phyloP scores from a whole-genome alignment of 805 yeast genomes.

The Candida incommunis region DNA sequence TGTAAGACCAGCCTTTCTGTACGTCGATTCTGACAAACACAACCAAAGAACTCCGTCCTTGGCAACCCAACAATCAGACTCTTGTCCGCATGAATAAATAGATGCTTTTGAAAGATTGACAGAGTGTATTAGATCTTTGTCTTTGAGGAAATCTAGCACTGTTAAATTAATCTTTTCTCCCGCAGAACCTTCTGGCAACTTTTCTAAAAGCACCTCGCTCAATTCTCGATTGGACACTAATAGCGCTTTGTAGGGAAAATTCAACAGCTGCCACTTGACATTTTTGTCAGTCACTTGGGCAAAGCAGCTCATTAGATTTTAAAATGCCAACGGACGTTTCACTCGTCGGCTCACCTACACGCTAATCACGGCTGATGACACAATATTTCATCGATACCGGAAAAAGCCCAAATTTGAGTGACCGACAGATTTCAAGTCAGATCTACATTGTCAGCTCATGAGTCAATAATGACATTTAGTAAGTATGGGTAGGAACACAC shows the following conservation, averaged over 20 bases:
- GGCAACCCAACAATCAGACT: constrained; percentile 18
- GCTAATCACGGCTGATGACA: too few relatives aligned
- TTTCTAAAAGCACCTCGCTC: not conserved
- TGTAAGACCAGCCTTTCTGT: constrained; percentile 21
- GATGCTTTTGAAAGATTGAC: not conserved
- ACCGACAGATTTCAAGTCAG: too few relatives aligned
- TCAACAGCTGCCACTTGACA: not conserved
- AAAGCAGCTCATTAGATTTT: too few relatives aligned
- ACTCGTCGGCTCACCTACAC: too few relatives aligned
- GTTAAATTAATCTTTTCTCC: not conserved
- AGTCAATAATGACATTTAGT: not conserved
- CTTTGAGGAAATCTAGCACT: not conserved
- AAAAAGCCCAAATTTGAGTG: too few relatives aligned
- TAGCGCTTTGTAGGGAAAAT: not conserved
- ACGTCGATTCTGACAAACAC: constrained; percentile 20
- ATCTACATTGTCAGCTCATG: not conserved
- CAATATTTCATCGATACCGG: too few relatives aligned
- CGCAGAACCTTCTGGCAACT: not conserved
- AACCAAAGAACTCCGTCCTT: constrained; percentile 16
- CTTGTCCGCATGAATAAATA: not conserved
- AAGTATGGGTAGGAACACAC: not conserved
- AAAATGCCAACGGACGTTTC: too few relatives aligned
- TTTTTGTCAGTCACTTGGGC: not conserved
- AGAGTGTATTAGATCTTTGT: not conserved
- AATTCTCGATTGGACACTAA: not conserved